Percentiles rank a stretch among this genome's conserved stretches.
phyloP scores from a whole-genome alignment of 2,329 filamentous ascomycete genomes.

The Tothia fuscella region DNA sequence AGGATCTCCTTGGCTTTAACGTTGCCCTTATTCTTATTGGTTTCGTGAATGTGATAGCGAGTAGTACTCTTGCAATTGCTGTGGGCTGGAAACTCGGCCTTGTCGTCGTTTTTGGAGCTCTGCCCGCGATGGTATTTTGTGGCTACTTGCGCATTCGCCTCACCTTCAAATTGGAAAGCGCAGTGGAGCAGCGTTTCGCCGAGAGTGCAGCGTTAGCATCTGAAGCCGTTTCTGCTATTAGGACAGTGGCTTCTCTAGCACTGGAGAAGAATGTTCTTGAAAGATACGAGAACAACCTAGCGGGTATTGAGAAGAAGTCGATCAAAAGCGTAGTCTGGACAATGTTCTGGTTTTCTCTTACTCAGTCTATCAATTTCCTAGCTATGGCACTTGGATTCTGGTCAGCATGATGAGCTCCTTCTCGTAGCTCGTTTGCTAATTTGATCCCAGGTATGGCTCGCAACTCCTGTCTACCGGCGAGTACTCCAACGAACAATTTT shows the following conservation, averaged over 20 bases:
- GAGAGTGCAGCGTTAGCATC: constrained; percentile 13
- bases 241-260: constrained; percentile 8
- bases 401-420: constrained; percentile 8
- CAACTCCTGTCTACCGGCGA: constrained; percentile 43
- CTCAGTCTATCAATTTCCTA: constrained; percentile 9
- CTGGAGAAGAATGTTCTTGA: constrained; percentile 17
- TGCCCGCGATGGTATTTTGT: constrained; percentile 35
- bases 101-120: constrained; percentile 32
- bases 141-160: constrained; percentile 34
- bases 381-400: constrained; percentile 11
- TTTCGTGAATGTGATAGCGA: constrained; percentile 33
- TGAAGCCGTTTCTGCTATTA: constrained; percentile 4
- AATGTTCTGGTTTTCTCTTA: constrained; percentile 11
- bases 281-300: constrained; percentile 19
- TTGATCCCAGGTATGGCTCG: constrained; percentile 16
- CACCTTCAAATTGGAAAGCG: constrained; percentile 17
- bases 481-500: constrained; percentile 35
- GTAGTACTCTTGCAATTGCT: constrained; percentile 35
- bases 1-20: constrained; percentile 37
- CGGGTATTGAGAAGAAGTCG: constrained; percentile 15
- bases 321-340: constrained; percentile 12
- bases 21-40: constrained; percentile 39
- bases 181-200: too few relatives aligned
- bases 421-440: neutral
- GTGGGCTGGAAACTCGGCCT: constrained; percentile 41